phyloP scores from a whole-genome alignment of 352 stramenopile genomes.

The Nothophytophthora sp. region DNA sequence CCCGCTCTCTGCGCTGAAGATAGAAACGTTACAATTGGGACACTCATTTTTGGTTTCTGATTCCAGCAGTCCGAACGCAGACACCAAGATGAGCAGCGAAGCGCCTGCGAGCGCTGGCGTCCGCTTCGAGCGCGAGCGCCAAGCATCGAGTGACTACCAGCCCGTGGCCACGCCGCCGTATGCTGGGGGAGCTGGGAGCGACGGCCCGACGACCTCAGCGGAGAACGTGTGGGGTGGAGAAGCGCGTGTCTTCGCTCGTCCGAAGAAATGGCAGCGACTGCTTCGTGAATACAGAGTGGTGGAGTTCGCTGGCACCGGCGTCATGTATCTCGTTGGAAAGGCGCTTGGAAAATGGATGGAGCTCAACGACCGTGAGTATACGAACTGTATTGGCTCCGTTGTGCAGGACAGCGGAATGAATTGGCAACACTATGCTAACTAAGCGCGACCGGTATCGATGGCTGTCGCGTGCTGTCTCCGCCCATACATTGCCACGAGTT shows the following conservation, averaged over 20 bases:
- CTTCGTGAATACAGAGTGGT: constrained; percentile 23
- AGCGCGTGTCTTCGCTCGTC: background rate
- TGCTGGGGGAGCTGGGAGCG: constrained; percentile 9
- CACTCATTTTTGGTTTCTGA: constrained; percentile 10
- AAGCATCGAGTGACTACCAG: constrained; percentile 13
- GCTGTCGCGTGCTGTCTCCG: too few relatives aligned
- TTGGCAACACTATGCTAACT: background rate
- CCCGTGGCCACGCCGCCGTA: constrained; percentile 8
- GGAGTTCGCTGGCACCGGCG: constrained; percentile 26
- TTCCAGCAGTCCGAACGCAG: too few relatives aligned
- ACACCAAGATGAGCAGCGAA: constrained; percentile 10
- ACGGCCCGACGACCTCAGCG: background rate
- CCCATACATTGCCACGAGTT: too few relatives aligned
- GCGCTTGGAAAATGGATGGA: constrained; percentile 19
- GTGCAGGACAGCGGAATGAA: background rate
- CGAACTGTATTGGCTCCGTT: background rate
- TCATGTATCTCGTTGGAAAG: constrained; percentile 29
- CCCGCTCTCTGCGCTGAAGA: too few relatives aligned
- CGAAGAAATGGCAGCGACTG: constrained; percentile 18
- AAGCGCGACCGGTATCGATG: too few relatives aligned
- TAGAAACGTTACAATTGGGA: background rate
- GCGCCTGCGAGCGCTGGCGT: background rate
- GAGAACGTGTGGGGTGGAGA: background rate
- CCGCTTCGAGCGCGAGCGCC: constrained; percentile 1
- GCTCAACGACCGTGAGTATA: constrained; percentile 20